Base-by-base conservation (phyloP, 2,329 filamentous ascomycete species). In the Trichoderma atroviride region DNA sequence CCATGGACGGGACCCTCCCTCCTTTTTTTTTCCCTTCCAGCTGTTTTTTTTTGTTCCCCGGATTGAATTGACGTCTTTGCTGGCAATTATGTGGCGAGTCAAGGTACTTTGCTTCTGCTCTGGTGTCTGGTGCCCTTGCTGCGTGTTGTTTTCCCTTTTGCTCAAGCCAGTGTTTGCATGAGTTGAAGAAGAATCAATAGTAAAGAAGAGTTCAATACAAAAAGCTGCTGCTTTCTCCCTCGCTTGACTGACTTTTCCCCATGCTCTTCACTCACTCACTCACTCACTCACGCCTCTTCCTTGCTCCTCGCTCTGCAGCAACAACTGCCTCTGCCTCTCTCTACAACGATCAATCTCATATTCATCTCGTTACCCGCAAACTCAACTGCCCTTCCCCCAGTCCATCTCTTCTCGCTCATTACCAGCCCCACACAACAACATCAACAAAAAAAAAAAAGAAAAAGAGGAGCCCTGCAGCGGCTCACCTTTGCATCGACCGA, bases 121-220 rank as follows among this genome's bases (percentile, higher is more conserved):
- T 35, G 60, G 61, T 61, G 68, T 64, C 40, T 61, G 24, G 69
- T 62, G 37, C 47, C 66, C 55, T 57, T 71, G 66, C 61, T 75
- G 74, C 73, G 70, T 72, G 72, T 64, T 60, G 59, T 64, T 71
- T 70, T 73, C 75, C 66, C 68, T 69, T 71, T 69, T 71, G 68
- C 16, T 40, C 37, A 6, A 35, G 33, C 33, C 3, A 14, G 33
- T 72, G 63, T 66, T 66, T 66, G 63, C 52, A 66, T 58, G 27
- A 27, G 27, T 55, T 55, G 35, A 59, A 43, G 1, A 10, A 35
- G 11, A 35, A 35, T 4, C 13, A 3, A 43, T 29, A 27, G 43
- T 29, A 31, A 43, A 31, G 33, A 43, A 16, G 16, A 16, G 33
- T 40, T 63, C 67, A 53, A 31, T 57, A 68, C 60, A 63, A 69